These are phyloP conservation scores for Candida parachauliodes DNA, from an alignment of 805 yeast species.

Conservation along the genomic window DNA sequence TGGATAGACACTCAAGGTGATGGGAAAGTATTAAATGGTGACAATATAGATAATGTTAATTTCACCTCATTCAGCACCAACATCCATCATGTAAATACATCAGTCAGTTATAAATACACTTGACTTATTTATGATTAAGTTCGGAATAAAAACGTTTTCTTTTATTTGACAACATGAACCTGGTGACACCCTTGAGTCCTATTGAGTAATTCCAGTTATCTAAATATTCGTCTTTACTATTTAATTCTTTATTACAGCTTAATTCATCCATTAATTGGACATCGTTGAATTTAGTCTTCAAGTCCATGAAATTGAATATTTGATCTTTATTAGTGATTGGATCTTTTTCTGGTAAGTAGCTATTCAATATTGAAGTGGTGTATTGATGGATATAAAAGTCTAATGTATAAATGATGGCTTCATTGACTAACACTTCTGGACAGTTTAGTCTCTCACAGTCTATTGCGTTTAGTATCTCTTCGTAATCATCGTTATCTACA, in stretches of 20 bases:
- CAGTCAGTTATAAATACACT: constrained; percentile 56
- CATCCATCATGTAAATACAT: constrained; percentile 67
- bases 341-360: constrained; percentile 36
- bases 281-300: constrained; percentile 41
- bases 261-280: constrained; percentile 30
- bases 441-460: constrained; percentile 38
- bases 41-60: constrained; percentile 59
- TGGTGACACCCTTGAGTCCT: constrained; percentile 37
- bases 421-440: constrained; percentile 42
- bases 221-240: constrained; percentile 45
- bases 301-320: constrained; percentile 44
- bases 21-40: constrained; percentile 49
- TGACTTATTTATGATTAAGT: no score
- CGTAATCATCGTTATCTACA: constrained; percentile 11
- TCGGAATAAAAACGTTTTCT: constrained; percentile 45
- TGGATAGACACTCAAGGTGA: constrained; percentile 76
- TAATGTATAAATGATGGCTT: constrained; percentile 54
- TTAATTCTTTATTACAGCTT: constrained; percentile 18
- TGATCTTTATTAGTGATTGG: constrained; percentile 41
- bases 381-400: constrained; percentile 60
- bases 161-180: constrained; percentile 53
- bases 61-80: constrained; percentile 67
- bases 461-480: constrained; percentile 25
- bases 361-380: constrained; percentile 47
- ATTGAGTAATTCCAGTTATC: constrained; percentile 41